Conservation (phyloP, 257 asterid genomes). For the Galeopsis tetrahit region DNA sequence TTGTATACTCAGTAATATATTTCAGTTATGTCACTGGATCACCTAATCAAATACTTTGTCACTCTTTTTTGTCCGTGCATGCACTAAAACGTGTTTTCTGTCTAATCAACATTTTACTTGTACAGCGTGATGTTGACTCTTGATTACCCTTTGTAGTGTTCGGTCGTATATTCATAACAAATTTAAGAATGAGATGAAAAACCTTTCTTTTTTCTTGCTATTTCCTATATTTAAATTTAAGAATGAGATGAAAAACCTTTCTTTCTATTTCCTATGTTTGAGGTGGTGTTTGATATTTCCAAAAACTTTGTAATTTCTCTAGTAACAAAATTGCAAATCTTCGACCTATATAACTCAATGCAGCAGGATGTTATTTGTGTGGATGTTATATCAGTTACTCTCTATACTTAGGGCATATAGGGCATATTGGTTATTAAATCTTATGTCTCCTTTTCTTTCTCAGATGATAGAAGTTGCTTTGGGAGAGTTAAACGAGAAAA, state of each 20-base stretch:
- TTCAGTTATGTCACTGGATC: neutral
- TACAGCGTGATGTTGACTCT: neutral
- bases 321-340: neutral
- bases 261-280: no score
- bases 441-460: neutral
- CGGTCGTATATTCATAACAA: no score
- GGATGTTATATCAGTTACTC: neutral
- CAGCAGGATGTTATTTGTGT: no score
- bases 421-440: neutral
- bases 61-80: neutral
- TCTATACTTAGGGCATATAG: no score
- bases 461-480: conserved; percentile 71
- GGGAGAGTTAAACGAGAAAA: conserved; percentile 47
- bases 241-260: no score
- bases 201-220: no score
- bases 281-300: no score
- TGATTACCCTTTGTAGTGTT: neutral
- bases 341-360: no score
- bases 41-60: neutral
- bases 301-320: neutral
- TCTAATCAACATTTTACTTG: neutral
- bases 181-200: no score
- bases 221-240: no score
- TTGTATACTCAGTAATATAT: no score
- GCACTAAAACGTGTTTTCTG: neutral